Percentiles rank a stretch among this genome's conserved stretches.
phyloP scores from a whole-genome alignment of 106 monocot species.

The Agapanthus africanus region DNA sequence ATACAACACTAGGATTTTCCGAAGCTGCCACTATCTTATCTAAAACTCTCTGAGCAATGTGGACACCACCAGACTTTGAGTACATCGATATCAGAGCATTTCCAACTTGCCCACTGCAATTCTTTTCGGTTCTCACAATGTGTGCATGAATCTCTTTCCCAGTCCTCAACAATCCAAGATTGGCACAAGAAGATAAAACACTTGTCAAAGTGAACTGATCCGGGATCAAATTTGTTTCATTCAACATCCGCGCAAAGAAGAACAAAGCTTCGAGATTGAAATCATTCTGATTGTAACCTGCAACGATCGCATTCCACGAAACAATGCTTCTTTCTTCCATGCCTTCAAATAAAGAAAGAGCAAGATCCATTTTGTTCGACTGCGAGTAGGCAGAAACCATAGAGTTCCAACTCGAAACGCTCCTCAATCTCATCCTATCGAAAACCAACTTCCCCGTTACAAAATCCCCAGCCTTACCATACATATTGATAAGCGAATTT shows the following conservation, averaged over 20 bases:
- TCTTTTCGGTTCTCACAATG: conserved; percentile 42
- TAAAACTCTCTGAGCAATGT: conserved; percentile 39
- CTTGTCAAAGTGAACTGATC: conserved; percentile 70
- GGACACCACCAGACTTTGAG: conserved; percentile 67
- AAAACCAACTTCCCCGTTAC: conserved; percentile 50
- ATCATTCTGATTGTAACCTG: conserved; percentile 82
- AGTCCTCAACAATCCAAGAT: conserved; percentile 34
- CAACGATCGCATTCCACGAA: conserved; percentile 84
- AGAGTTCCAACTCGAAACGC: conserved; percentile 68
- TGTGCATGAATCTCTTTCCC: conserved; percentile 66
- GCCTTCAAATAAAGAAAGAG: conserved; percentile 40
- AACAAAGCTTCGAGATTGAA: conserved; percentile 48
- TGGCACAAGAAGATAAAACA: conserved; percentile 72
- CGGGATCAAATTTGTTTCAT: conserved; percentile 26
- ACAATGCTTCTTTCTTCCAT: conserved; percentile 56
- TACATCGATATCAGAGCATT: conserved; percentile 95
- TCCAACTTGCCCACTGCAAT: conserved; percentile 36
- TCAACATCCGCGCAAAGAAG: conserved; percentile 62
- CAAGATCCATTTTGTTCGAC: conserved; percentile 48
- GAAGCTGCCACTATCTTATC: conserved; percentile 8
- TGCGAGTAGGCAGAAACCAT: conserved; percentile 64
- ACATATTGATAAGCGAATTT: conserved; percentile 82
- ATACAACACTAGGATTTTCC: conserved; percentile 53
- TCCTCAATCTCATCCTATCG: conserved; percentile 53
- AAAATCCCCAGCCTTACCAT: conserved; percentile 54